Conservation (phyloP, 768 basidiomycete genomes). For the Tylopilus sp. region DNA sequence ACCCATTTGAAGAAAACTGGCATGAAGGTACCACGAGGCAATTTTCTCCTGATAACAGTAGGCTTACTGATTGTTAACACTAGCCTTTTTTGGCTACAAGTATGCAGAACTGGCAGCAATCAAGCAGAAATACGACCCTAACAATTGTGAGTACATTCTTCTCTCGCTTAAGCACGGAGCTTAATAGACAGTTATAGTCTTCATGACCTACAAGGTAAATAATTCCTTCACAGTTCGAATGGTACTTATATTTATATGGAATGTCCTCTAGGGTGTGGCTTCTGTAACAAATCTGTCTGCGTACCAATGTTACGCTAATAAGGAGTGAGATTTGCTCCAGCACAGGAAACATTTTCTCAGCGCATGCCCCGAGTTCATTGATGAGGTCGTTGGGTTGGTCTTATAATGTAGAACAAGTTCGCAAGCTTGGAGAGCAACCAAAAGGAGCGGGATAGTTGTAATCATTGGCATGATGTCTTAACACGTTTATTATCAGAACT, state of each 20-base stretch:
- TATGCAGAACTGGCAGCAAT: not conserved
- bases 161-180: not conserved
- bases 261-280: slow-evolving; percentile 3
- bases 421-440: not conserved
- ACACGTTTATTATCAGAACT: too few species aligned
- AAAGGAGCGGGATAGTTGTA: slow-evolving; percentile 6
- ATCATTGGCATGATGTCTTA: not conserved
- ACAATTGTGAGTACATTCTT: not conserved
- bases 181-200: slow-evolving; percentile 8
- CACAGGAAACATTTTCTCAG: not conserved
- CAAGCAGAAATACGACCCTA: not conserved
- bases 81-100: not conserved
- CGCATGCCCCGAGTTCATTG: not conserved
- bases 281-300: not conserved
- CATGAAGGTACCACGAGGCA: not conserved
- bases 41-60: not conserved
- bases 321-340: slow-evolving; percentile 2
- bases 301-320: slow-evolving; percentile 1
- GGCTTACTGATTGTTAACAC: not conserved
- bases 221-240: too few species aligned
- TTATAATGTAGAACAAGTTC: slow-evolving; percentile 3
- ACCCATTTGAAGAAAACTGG: not conserved
- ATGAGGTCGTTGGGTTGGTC: not conserved
- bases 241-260: not conserved
- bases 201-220: slow-evolving; percentile 18